Evolutionary conservation across 768 basidiomycete genomes (phyloP), one percentile per base, ranked within the genome.

Genomic region (Kwoniella europaea): DNA sequence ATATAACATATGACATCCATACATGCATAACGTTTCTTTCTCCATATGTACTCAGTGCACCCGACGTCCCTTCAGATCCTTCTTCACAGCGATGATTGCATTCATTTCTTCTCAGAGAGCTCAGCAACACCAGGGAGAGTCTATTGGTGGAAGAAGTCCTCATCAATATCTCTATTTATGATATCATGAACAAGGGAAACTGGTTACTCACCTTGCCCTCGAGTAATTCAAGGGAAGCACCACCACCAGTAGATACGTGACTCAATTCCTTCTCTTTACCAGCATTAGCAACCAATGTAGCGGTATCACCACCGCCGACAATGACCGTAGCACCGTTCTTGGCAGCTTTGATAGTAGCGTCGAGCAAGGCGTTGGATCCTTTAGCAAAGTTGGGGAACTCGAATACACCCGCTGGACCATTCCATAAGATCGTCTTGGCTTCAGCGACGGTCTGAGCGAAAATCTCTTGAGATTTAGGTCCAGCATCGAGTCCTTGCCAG

Each of bases 401-500:
- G 84, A 99, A 99, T 50, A 99, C 96, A 76, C 96, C 96, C 44
- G 95, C 91, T 53, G 97, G 96, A 46, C 96, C 98, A 81, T 76
- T 81, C 96, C 96, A 99, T 64, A 99, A 89, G 80, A 98, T 93
- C 50, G 96, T 99, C 88, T 93, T 97, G 63, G 93, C 87, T 79
- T 91, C 89, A 64, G 91, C 82, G 64, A 99, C 95, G 10, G 94
- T 89, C 71, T 89, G 76, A 53, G 87, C 88, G 87, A 91, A 99
- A 65, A 92, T 85, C 79, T 92, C 88, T 42, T 88, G 89, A 74
- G 91, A 94, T 86, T 94, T 88, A 16, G 88, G 89, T 68, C 96
- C 96, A 58, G 88, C 91, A 85, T 99, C 96, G 57, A 99, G 91
- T 79, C 96, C 96, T 91, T 94, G 89, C 92, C 93, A 94, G 46